Percentiles rank a stretch among this genome's conserved stretches.
phyloP scores from a whole-genome alignment of 495 filamentous ascomycete genomes.

The Paragyromitra xinjiangensis region DNA sequence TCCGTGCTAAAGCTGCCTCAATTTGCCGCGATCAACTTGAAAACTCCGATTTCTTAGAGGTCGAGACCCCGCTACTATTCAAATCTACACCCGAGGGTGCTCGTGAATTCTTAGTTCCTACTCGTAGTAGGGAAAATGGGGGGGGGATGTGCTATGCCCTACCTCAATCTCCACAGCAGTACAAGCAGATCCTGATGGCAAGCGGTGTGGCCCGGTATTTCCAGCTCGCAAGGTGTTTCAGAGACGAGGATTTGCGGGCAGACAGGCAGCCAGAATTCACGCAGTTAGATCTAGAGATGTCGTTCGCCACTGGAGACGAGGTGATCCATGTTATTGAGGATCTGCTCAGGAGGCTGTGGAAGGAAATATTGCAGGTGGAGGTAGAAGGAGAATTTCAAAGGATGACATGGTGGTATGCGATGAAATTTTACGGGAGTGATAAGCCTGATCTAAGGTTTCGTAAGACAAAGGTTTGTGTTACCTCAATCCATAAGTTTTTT shows the following conservation, averaged over 20 bases:
- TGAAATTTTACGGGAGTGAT: conserved; percentile 83
- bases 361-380: conserved; percentile 55
- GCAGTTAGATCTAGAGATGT: conserved; percentile 94
- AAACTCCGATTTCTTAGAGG: conserved; percentile 70
- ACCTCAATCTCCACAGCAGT: conserved; percentile 96
- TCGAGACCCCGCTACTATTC: conserved; percentile 94
- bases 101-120: conserved; percentile 93
- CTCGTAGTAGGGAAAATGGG: conserved; percentile 64
- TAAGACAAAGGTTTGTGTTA: conserved; percentile 31
- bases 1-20: conserved; percentile 65
- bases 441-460: conserved; percentile 85
- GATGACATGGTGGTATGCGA: conserved; percentile 78
- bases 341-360: conserved; percentile 69
- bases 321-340: conserved; percentile 76
- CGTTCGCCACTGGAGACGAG: conserved; percentile 76
- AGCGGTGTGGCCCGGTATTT: conserved; percentile 82
- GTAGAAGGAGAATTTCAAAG: conserved; percentile 62
- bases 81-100: conserved; percentile 98
- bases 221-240: conserved; percentile 94
- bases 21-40: conserved; percentile 66
- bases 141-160: conserved; percentile 82
- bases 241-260: conserved; percentile 91
- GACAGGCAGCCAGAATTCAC: conserved; percentile 98
- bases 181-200: conserved; percentile 98
- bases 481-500: not conserved